phyloP scores from a whole-genome alignment of 345 rosid species.

The Bretschneidera sinensis region DNA sequence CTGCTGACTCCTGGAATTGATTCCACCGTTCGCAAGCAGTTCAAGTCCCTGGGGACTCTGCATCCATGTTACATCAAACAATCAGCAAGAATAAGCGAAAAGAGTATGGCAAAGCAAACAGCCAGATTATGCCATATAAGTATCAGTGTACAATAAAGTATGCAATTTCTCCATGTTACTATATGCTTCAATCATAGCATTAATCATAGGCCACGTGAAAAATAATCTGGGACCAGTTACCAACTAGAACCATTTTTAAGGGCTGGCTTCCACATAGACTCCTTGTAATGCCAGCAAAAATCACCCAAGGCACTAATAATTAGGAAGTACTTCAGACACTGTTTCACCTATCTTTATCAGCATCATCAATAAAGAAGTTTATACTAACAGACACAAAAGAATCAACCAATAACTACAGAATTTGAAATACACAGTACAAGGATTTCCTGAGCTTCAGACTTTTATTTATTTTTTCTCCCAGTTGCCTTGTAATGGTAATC shows the following conservation, averaged over 20 bases:
- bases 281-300: neutral
- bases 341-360: neutral
- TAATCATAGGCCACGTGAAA: neutral
- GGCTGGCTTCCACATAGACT: neutral
- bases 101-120: neutral
- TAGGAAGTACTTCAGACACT: neutral
- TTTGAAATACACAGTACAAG: no score
- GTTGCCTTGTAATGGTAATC: neutral
- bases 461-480: no score
- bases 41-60: slow-evolving; percentile 75
- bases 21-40: slow-evolving; percentile 71
- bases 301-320: no score
- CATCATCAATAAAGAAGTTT: neutral
- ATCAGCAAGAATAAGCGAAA: neutral
- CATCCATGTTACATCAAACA: slow-evolving; percentile 7
- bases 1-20: slow-evolving; percentile 49
- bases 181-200: neutral
- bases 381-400: neutral
- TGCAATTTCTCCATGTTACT: neutral
- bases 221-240: neutral
- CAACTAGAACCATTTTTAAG: neutral
- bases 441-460: no score
- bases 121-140: neutral
- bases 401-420: no score
- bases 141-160: neutral